Percentiles rank a stretch among this genome's conserved stretches.
These are phyloP conservation scores for Xylaria grammica DNA, from an alignment of 495 filamentous ascomycete species.

Conservation along the genomic window DNA sequence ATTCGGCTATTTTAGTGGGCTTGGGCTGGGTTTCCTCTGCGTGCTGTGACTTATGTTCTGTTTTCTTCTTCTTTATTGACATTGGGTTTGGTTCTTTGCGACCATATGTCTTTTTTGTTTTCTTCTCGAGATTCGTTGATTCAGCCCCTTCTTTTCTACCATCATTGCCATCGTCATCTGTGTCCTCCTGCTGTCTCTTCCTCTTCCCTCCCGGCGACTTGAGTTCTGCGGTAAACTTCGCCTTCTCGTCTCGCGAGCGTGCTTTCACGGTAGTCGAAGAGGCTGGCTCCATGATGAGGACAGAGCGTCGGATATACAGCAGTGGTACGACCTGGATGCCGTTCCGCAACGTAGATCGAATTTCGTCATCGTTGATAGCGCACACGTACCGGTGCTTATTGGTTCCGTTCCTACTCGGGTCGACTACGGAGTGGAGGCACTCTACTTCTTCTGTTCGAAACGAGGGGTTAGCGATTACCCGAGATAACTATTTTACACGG, in stretches of 20 bases:
- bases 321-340: conserved; percentile 72
- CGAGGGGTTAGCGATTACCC: not conserved
- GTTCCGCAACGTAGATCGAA: conserved; percentile 58
- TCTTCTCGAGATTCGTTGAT: conserved; percentile 46
- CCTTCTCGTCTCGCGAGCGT: conserved; percentile 70
- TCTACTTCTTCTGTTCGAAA: conserved; percentile 58
- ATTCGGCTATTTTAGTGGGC: conserved; percentile 23
- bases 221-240: conserved; percentile 76
- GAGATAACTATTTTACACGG: not conserved
- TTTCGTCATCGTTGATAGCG: conserved; percentile 70
- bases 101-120: conserved; percentile 67
- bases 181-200: conserved; percentile 57
- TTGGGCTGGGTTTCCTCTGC: conserved; percentile 20
- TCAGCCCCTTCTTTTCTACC: conserved; percentile 32
- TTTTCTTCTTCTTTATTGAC: conserved; percentile 84
- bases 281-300: conserved; percentile 86
- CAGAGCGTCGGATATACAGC: conserved; percentile 80
- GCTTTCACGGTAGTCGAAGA: conserved; percentile 64
- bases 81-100: conserved; percentile 88
- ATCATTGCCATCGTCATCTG: conserved; percentile 40
- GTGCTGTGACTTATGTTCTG: conserved; percentile 52
- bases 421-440: conserved; percentile 79
- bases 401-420: conserved; percentile 67
- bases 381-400: conserved; percentile 94
- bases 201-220: conserved; percentile 56